Base-by-base conservation (phyloP, 2,329 filamentous ascomycete species). In the Atkinsonella hypoxylon region DNA sequence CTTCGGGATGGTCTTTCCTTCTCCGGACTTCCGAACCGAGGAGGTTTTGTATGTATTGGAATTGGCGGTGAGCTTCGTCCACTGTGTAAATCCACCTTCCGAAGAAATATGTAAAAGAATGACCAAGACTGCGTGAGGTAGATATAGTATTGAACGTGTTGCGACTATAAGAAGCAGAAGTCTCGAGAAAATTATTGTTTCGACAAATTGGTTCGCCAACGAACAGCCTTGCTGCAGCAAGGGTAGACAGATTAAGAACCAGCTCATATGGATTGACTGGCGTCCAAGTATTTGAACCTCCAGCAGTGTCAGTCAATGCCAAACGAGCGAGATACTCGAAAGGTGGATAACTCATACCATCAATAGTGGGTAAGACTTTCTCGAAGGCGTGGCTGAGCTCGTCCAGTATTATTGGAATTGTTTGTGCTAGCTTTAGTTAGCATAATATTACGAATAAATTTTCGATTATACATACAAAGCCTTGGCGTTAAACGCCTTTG, bases 191-290 rank as follows among this genome's bases (percentile, higher is more conserved):
- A 9, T 47, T 30, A 20, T 55, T 50, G 20, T 55, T 41, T 11
- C 54, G 50, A 46, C 54, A 55, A 15, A 50, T 49, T 12, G 54
- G 52, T 47, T 54, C 54, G 1, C 54, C 48, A 1, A 55, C 54
- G 41, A 54, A 55, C 38, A 55, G 41, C 34, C 54, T 48, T 17
- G 54, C 52, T 9, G 52, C 50, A 3, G 54, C 54, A n/a, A 52
- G 54, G n/a, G 54, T 49, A 1, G 54, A 45, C 13, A 55, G 48
- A 4, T 47, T 38, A 18, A 55, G 54, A 9, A 55, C 52, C 42
- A 54, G 18, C 17, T 54, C 52, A 17, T 55, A 55, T 0, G 54
- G 54, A 17, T 36, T 55, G 2, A 52, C 48, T 1, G 52, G 15
- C 15, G 47, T 11, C 52, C 50, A 52, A 31, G 30, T 15, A 4